A percentile compares a stretch with the other conserved stretches of the same genome.
phyloP scores from a whole-genome alignment of 2,329 filamentous ascomycete genomes.

The Cordyceps militaris region DNA sequence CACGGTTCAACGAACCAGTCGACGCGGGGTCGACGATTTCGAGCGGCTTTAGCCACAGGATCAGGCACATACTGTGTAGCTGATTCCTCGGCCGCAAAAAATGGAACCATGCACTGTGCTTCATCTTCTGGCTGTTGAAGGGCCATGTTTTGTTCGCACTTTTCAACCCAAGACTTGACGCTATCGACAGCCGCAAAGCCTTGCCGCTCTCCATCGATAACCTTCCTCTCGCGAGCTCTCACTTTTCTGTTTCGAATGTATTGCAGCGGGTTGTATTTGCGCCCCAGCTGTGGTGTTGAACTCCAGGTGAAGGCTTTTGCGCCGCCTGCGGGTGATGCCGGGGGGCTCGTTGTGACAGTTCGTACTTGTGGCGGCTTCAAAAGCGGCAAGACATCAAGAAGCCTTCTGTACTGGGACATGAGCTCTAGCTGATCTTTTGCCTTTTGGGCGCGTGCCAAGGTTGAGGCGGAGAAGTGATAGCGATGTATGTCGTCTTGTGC shows the following conservation, averaged over 20 bases:
- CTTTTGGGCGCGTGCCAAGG: slow-evolving; percentile 73
- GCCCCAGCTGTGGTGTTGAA: slow-evolving; percentile 40
- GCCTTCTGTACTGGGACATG: slow-evolving; percentile 71
- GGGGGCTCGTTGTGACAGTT: slow-evolving; percentile 34
- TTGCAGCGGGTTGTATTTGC: slow-evolving; percentile 85
- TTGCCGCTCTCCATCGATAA: slow-evolving; percentile 65
- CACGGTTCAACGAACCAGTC: slow-evolving; percentile 81
- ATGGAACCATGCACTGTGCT: slow-evolving; percentile 34
- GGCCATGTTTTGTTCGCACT: slow-evolving; percentile 38
- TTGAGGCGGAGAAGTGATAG: slow-evolving; percentile 70
- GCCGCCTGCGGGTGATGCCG: slow-evolving; percentile 30
- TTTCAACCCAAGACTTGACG: slow-evolving; percentile 72
- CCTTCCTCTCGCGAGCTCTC: slow-evolving; percentile 67
- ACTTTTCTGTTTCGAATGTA: slow-evolving; percentile 87
- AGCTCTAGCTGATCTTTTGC: slow-evolving; percentile 82
- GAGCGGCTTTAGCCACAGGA: slow-evolving; percentile 41
- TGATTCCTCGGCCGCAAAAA: slow-evolving; percentile 38
- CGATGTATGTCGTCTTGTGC: slow-evolving; percentile 40
- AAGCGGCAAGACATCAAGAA: slow-evolving; percentile 73
- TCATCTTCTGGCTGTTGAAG: slow-evolving; percentile 18
- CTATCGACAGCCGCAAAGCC: slow-evolving; percentile 69
- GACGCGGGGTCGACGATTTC: slow-evolving; percentile 64
- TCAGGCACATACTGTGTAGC: slow-evolving; percentile 37
- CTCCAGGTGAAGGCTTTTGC: slow-evolving; percentile 11
- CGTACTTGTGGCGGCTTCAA: slow-evolving; percentile 44